These are phyloP conservation scores for Isatis tinctoria DNA, from an alignment of 345 rosid genomes.

Conservation along the genomic window DNA sequence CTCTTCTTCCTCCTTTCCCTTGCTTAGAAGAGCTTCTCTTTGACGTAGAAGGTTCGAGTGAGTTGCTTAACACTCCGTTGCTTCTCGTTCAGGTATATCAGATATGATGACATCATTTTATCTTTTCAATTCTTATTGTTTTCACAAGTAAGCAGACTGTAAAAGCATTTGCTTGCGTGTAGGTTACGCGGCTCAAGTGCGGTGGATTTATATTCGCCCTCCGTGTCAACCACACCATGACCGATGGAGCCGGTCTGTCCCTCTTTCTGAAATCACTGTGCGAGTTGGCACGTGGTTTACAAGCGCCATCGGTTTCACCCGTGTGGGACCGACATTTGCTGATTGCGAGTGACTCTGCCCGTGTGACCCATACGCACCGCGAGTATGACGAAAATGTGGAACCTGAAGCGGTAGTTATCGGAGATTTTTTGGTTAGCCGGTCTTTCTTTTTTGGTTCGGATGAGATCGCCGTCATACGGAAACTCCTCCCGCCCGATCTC, in stretches of 20 bases:
- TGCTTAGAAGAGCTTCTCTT: slow-evolving; percentile 48
- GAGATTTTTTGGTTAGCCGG: slow-evolving; percentile 32
- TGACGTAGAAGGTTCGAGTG: slow-evolving; percentile 47
- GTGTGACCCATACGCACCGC: slow-evolving; percentile 39
- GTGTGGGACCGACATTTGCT: slow-evolving; percentile 51
- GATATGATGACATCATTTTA: not conserved
- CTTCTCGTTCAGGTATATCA: slow-evolving; percentile 47
- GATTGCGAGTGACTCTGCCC: slow-evolving; percentile 30
- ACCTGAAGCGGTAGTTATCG: slow-evolving; percentile 13
- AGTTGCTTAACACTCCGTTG: slow-evolving; percentile 38
- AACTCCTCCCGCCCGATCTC: slow-evolving; percentile 36
- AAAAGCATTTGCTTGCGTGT: not conserved
- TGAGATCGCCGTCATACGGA: slow-evolving; percentile 39
- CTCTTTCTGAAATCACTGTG: slow-evolving; percentile 42
- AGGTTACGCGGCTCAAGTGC: slow-evolving; percentile 48
- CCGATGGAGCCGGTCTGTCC: slow-evolving; percentile 42
- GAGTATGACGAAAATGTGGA: slow-evolving; percentile 44
- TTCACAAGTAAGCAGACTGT: not conserved
- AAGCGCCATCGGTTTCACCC: slow-evolving; percentile 34
- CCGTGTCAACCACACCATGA: slow-evolving; percentile 47
- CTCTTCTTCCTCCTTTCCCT: slow-evolving; percentile 53
- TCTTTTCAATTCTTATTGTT: not conserved
- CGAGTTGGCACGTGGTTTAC: slow-evolving; percentile 41
- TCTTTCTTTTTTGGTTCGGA: slow-evolving; percentile 49
- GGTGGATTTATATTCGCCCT: slow-evolving; percentile 46